Evolutionary conservation across 176 grass and related monocot species (phyloP).

Genomic region (Triticum timopheevii): DNA sequence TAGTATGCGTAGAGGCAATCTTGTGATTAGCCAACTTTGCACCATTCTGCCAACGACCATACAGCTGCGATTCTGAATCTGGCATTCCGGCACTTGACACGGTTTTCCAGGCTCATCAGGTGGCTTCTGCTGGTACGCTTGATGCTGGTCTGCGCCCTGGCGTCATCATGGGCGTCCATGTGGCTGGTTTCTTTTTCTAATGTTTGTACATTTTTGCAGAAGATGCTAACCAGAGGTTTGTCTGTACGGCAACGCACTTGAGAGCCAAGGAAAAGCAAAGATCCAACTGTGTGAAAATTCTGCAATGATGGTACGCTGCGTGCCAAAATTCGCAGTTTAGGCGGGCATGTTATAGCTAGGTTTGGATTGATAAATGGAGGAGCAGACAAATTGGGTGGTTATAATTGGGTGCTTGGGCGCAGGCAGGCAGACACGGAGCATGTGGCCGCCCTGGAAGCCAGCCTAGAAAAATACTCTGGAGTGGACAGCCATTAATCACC

Average conservation of each 20-base stretch:
- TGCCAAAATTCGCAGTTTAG: not conserved
- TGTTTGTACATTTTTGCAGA: constrained; percentile 18
- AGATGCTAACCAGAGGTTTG: constrained; percentile 7
- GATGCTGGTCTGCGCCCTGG: not conserved
- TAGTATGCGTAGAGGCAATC: not conserved
- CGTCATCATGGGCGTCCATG: not conserved
- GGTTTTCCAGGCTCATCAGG: constrained; percentile 22
- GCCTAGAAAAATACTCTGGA: constrained; percentile 26
- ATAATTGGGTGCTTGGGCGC: not conserved
- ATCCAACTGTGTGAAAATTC: not conserved
- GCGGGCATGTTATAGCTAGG: not conserved
- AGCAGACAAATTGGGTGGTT: not conserved
- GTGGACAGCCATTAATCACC: constrained; percentile 4
- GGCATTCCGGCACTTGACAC: not conserved
- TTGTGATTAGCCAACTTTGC: not conserved
- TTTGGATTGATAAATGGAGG: not conserved
- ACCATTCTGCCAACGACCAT: not conserved
- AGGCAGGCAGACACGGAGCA: constrained; percentile 12
- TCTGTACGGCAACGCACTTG: not conserved
- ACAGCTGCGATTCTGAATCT: constrained; percentile 4
- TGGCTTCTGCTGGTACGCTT: not conserved
- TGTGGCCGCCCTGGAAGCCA: constrained; percentile 43
- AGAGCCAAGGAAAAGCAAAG: constrained; percentile 1
- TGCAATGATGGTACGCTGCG: not conserved
- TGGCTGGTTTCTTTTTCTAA: not conserved